Evolutionary conservation across 257 asterid genomes (phyloP).

Genomic region (Fraxinus excelsior): DNA sequence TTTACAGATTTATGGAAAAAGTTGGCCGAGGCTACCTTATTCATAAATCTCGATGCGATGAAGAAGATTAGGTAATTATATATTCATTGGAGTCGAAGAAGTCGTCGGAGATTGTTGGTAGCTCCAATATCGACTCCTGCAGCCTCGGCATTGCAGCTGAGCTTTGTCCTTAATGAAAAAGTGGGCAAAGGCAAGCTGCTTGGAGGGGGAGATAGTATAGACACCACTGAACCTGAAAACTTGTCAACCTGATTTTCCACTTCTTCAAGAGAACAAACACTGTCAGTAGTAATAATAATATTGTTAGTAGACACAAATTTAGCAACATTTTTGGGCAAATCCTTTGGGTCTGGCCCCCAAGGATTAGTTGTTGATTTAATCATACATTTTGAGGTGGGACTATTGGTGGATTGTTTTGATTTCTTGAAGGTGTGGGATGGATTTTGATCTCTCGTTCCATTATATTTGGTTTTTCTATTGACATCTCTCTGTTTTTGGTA

Average conservation of each 20-base stretch:
- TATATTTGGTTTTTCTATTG: slow-evolving; percentile 13
- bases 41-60: not conserved
- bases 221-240: slow-evolving; percentile 39
- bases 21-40: too few relatives aligned
- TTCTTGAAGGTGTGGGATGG: slow-evolving; percentile 30
- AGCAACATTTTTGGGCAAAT: slow-evolving; percentile 23
- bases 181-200: slow-evolving; percentile 93
- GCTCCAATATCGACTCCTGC: slow-evolving; percentile 51
- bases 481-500: slow-evolving; percentile 10
- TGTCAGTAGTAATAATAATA: not conserved
- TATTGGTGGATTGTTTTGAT: slow-evolving; percentile 24
- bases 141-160: slow-evolving; percentile 24
- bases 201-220: slow-evolving; percentile 67
- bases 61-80: not conserved
- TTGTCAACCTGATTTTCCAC: slow-evolving; percentile 12
- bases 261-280: not conserved
- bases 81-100: slow-evolving; percentile 39
- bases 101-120: slow-evolving; percentile 48
- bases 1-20: not conserved
- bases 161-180: slow-evolving; percentile 66
- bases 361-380: slow-evolving; percentile 4
- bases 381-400: not conserved
- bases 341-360: slow-evolving; percentile 29
- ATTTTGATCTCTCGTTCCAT: slow-evolving; percentile 10
- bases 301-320: slow-evolving; percentile 8